Evolutionary conservation across 305 asterid genomes (phyloP).

Genomic region (Solanum hybrid): DNA sequence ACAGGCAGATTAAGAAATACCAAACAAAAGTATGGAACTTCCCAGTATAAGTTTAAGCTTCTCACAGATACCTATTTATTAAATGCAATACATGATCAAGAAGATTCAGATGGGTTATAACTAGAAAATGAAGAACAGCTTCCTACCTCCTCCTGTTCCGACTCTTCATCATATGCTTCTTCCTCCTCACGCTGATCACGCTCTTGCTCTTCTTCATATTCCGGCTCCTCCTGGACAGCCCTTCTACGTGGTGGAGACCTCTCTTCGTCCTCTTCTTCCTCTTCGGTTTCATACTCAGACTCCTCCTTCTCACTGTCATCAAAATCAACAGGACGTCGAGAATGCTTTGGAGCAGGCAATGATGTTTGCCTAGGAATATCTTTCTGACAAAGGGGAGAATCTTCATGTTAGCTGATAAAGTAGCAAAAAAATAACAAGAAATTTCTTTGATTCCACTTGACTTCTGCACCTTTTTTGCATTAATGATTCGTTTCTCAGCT

Average conservation of each 20-base stretch:
- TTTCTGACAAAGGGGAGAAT: slow-evolving; percentile 18
- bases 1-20: background rate
- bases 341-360: slow-evolving; percentile 45
- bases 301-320: slow-evolving; percentile 88
- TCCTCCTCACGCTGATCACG: slow-evolving; percentile 48
- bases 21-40: background rate
- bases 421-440: background rate
- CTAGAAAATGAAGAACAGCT: background rate
- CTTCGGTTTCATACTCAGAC: slow-evolving; percentile 95
- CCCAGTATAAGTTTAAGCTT: background rate
- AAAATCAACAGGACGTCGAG: slow-evolving; percentile 63
- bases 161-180: slow-evolving; percentile 63
- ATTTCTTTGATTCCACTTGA: slow-evolving; percentile 3
- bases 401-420: background rate
- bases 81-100: background rate
- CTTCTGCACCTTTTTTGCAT: slow-evolving; percentile 76
- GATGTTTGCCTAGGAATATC: slow-evolving; percentile 50
- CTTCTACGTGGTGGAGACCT: slow-evolving; percentile 44
- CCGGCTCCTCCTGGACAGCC: slow-evolving; percentile 53
- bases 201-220: slow-evolving; percentile 44
- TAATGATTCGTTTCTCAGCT: slow-evolving; percentile 87
- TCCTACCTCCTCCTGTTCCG: slow-evolving; percentile 89
- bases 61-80: background rate
- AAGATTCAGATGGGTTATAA: background rate
- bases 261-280: slow-evolving; percentile 88